phyloP scores from a whole-genome alignment of 495 filamentous ascomycete genomes.

The Hypoxylon lienhwacheense region DNA sequence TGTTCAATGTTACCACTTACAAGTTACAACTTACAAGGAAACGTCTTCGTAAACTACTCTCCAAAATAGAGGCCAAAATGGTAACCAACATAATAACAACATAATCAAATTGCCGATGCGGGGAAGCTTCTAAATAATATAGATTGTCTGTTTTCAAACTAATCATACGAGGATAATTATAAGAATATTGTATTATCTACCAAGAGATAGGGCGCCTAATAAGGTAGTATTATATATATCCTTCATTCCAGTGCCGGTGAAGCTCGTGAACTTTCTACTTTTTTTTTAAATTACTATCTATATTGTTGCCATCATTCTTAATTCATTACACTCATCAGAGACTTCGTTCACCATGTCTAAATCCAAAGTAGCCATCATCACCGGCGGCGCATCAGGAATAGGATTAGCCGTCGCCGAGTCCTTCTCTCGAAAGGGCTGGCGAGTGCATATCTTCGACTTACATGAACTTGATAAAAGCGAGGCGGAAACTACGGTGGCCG shows the following conservation, averaged over 20 bases:
- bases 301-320: background rate
- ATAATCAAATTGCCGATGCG: slow-evolving; percentile 29
- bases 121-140: slow-evolving; percentile 14
- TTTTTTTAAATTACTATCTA: too few relatives aligned
- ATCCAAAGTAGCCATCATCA: slow-evolving; percentile 26
- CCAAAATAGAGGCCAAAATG: background rate
- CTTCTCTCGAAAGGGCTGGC: slow-evolving; percentile 27
- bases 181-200: too few relatives aligned
- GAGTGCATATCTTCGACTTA: slow-evolving; percentile 25
- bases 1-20: too few relatives aligned
- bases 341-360: slow-evolving; percentile 7
- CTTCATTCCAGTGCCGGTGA: background rate
- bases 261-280: background rate
- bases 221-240: too few relatives aligned
- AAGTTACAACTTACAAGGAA: too few relatives aligned
- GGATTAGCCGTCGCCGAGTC: slow-evolving; percentile 22
- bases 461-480: slow-evolving; percentile 1
- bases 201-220: too few relatives aligned
- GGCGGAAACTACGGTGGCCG: background rate
- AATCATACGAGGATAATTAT: too few relatives aligned
- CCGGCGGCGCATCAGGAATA: slow-evolving; percentile 28
- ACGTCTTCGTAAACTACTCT: too few relatives aligned
- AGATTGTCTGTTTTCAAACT: too few relatives aligned
- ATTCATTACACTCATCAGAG: background rate
- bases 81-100: background rate